Evolutionary conservation across 2,329 filamentous ascomycete species (phyloP).

Genomic region (Phaeophleospora eucalypticola): DNA sequence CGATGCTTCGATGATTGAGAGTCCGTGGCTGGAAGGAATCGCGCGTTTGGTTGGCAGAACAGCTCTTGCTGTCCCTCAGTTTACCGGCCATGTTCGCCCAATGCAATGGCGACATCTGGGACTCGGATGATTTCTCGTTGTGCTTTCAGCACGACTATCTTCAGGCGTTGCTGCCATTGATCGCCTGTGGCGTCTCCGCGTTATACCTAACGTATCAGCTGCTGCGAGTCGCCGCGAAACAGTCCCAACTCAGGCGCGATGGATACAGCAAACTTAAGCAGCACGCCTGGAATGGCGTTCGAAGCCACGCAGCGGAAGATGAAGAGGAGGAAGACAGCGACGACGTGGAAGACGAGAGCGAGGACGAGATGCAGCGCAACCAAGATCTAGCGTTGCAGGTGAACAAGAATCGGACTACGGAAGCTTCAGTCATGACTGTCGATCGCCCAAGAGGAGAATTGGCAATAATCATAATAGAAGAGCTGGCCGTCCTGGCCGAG

Average conservation of each 20-base stretch:
- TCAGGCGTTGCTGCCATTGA: conserved; percentile 72
- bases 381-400: conserved; percentile 53
- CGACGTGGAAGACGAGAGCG: conserved; percentile 33
- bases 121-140: conserved; percentile 56
- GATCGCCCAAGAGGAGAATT: conserved; percentile 73
- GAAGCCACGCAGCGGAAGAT: conserved; percentile 31
- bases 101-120: conserved; percentile 58
- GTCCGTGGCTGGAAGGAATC: conserved; percentile 1
- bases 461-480: conserved; percentile 67
- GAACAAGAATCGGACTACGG: conserved; percentile 47
- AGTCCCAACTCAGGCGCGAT: conserved; percentile 30
- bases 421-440: conserved; percentile 58
- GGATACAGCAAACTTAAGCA: conserved; percentile 55
- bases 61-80: neutral
- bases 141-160: conserved; percentile 69
- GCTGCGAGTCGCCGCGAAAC: conserved; percentile 39
- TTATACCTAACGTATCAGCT: conserved; percentile 60
- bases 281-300: conserved; percentile 20
- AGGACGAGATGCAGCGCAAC: conserved; percentile 58
- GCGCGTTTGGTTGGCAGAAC: conserved; percentile 3
- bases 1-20: conserved; percentile 4
- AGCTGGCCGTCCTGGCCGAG: conserved; percentile 67
- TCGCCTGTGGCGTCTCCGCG: conserved; percentile 66
- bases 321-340: conserved; percentile 24
- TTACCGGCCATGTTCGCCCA: conserved; percentile 43